Conservation (phyloP, 106 monocot species). For the Iris macrosiphon region DNA sequence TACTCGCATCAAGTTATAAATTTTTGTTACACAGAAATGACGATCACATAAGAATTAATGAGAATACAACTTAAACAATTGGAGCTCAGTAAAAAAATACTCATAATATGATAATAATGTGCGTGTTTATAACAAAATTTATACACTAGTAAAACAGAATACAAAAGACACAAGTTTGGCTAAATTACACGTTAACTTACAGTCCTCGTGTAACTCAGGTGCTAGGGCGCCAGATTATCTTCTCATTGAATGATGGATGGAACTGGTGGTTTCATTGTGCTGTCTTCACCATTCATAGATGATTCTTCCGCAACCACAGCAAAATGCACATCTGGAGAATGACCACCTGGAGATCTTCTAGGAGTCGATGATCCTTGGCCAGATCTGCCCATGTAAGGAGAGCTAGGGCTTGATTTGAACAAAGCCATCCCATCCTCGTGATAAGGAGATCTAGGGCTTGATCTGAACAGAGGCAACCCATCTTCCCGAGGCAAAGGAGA, state of each 20-base stretch:
- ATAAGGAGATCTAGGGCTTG: conserved; percentile 47
- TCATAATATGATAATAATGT: too few species aligned
- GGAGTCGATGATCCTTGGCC: not conserved
- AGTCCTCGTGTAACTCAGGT: too few species aligned
- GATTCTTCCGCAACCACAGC: not conserved
- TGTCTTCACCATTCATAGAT: not conserved
- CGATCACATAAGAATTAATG: too few species aligned
- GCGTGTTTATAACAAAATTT: too few species aligned
- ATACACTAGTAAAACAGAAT: too few species aligned
- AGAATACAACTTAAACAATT: too few species aligned
- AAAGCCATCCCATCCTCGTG: not conserved
- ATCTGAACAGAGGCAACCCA: conserved; percentile 25
- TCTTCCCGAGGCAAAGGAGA: conserved; percentile 14
- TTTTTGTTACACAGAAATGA: too few species aligned
- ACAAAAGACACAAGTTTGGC: too few species aligned
- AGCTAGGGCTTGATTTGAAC: not conserved
- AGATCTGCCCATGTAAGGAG: not conserved
- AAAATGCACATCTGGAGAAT: not conserved
- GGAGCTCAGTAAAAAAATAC: too few species aligned
- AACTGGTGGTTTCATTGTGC: conserved; percentile 9
- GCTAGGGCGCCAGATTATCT: not conserved
- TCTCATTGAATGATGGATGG: not conserved
- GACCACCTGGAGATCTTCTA: not conserved
- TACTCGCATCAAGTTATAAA: too few species aligned
- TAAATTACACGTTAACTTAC: too few species aligned